These are phyloP conservation scores for Pseudozyma sp. DNA, from an alignment of 1,284 basidiomycete genomes.

Conservation along the genomic window DNA sequence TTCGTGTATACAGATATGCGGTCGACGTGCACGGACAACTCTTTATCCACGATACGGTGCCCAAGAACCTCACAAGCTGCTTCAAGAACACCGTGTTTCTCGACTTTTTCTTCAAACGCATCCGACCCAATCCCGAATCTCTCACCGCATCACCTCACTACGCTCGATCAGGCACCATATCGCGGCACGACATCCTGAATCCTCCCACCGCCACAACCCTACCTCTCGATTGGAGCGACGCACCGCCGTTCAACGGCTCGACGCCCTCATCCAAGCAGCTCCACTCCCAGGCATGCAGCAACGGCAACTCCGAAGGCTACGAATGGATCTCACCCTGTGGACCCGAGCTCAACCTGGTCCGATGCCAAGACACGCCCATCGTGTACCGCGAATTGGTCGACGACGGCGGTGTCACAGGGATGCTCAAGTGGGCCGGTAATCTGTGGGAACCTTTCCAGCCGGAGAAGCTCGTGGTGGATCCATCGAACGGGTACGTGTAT, in stretches of 20 bases:
- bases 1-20: slow-evolving; percentile 65
- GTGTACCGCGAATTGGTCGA: slow-evolving; percentile 63
- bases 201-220: slow-evolving; percentile 8
- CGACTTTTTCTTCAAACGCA: slow-evolving; percentile 54
- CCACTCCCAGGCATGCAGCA: slow-evolving; percentile 11
- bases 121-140: slow-evolving; percentile 37
- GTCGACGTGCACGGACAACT: slow-evolving; percentile 67
- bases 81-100: slow-evolving; percentile 52
- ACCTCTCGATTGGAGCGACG: slow-evolving; percentile 20
- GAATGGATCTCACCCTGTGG: slow-evolving; percentile 65
- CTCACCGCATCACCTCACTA: slow-evolving; percentile 1
- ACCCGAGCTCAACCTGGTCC: slow-evolving; percentile 64
- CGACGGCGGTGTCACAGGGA: slow-evolving; percentile 25
- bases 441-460: slow-evolving; percentile 54
- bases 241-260: slow-evolving; percentile 27
- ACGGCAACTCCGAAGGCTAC: slow-evolving; percentile 52
- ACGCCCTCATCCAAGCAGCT: slow-evolving; percentile 13
- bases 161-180: slow-evolving; percentile 15
- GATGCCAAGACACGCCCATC: slow-evolving; percentile 64
- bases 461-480: slow-evolving; percentile 50
- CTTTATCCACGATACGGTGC: slow-evolving; percentile 64
- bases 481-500: slow-evolving; percentile 63
- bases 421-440: slow-evolving; percentile 60
- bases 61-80: slow-evolving; percentile 67
- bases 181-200: slow-evolving; percentile 29